Evolutionary conservation across 1,139 yeast species (phyloP), one percentile per base, ranked within the genome.

Genomic region (Ogataea hybrid): DNA sequence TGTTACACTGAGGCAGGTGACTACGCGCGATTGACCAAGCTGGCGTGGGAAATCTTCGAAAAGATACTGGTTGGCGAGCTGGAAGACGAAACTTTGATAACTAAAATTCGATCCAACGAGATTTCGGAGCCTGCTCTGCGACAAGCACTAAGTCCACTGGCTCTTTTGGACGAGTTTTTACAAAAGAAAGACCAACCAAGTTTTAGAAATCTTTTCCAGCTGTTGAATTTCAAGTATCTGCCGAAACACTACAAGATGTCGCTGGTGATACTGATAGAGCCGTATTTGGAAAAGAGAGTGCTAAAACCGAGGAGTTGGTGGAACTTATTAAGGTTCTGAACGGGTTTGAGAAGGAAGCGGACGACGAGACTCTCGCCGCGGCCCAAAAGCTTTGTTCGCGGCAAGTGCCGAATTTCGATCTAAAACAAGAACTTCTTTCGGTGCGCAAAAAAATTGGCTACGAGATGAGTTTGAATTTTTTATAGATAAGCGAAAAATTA

Each of bases 1-100:
- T 79, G 81, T 66, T 80, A 82, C 59, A 81, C 81, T 9, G 76
- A 77, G 51, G 81, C 88, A 28, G 82, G 79, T 37, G 86, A 82
- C 53, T 67, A 64, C 61, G 42, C 67, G 59, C 50, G 64, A 69
- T 22, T 77, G 78, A 79, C 62, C 62, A 52, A 60, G 69, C 37
- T 47, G 11, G 45, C 45, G 15, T 59, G 63, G 63, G 44, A 45
- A 22, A 35, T 56, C 2, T 84, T 86, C 61, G 87, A 82, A 53
- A 81, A 79, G 42, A 64, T 81, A 31, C 66, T 84, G 32, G 54
- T 83, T 25, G 79, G 80, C 37, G 62, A 70, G 21, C 65, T 79
- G 10, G 68, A 76, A 23, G 86, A 81, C 54, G 72, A 71, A 27
- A 64, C 79, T 29, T 30, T 58, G 35, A 34, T 49, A 11, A 27